These are phyloP conservation scores for Didymella pinodella DNA, from an alignment of 2,329 filamentous ascomycete genomes.

Conservation along the genomic window DNA sequence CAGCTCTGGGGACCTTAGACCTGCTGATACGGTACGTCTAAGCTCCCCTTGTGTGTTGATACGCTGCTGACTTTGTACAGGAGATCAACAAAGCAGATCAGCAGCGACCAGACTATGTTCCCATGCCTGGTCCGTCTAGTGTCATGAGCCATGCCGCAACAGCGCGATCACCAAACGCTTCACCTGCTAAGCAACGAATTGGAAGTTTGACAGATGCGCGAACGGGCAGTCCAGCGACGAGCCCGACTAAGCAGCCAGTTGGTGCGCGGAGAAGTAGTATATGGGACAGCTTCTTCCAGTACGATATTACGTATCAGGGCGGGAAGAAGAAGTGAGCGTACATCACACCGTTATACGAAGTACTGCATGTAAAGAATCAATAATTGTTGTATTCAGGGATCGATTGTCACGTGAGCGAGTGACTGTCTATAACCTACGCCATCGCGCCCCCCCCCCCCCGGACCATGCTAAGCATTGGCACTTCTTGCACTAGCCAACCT, in stretches of 20 bases:
- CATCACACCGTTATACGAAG: neutral
- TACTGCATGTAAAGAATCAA: slow-evolving; percentile 1
- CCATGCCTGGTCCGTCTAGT: slow-evolving; percentile 23
- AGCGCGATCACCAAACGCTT: slow-evolving; percentile 24
- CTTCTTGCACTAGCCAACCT: neutral
- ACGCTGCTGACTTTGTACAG: slow-evolving; percentile 24
- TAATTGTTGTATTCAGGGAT: neutral
- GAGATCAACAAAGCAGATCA: slow-evolving; percentile 15
- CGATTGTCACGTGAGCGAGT: neutral
- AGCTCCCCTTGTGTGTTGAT: slow-evolving; percentile 30
- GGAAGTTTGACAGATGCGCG: slow-evolving; percentile 31
- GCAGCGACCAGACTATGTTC: slow-evolving; percentile 28
- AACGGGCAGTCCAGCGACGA: slow-evolving; percentile 31
- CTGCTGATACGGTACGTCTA: slow-evolving; percentile 43
- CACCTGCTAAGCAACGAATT: slow-evolving; percentile 28
- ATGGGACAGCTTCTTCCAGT: slow-evolving; percentile 52
- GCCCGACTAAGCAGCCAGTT: slow-evolving; percentile 32
- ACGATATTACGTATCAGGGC: slow-evolving; percentile 52
- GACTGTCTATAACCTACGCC: neutral
- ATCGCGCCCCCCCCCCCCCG: neutral
- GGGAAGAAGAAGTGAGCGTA: slow-evolving; percentile 43
- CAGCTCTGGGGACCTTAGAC: slow-evolving; percentile 55
- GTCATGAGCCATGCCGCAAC: slow-evolving; percentile 15
- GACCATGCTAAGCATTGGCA: neutral
- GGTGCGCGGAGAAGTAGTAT: slow-evolving; percentile 42